Percentiles rank a stretch among this genome's conserved stretches.
Evolutionary conservation across 1,284 basidiomycete genomes (phyloP).

Genomic region (Malassezia cuniculi): DNA sequence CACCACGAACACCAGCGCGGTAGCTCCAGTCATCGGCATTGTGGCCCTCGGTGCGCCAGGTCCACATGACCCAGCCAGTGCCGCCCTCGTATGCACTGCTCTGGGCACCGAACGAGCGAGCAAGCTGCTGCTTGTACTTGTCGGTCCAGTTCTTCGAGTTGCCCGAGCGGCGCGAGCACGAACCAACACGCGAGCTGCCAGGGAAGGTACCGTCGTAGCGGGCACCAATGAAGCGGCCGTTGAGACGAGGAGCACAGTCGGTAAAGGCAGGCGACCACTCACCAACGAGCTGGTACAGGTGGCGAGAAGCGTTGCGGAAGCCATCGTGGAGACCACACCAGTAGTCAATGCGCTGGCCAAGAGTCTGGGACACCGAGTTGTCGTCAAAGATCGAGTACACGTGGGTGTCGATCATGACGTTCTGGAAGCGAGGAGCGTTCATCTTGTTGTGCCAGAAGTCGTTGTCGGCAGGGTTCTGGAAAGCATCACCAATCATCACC

Average conservation of each 20-base stretch:
- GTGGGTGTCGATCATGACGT: slow-evolving; percentile 61
- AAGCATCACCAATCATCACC: slow-evolving; percentile 65
- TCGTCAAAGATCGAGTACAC: slow-evolving; percentile 38
- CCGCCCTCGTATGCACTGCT: slow-evolving; percentile 37
- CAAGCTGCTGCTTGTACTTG: slow-evolving; percentile 68
- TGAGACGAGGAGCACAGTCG: slow-evolving; percentile 72
- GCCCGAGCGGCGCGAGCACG: slow-evolving; percentile 62
- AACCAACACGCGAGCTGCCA: slow-evolving; percentile 51
- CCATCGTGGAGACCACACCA: slow-evolving; percentile 29
- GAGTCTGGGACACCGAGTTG: slow-evolving; percentile 14
- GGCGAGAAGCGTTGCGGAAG: slow-evolving; percentile 20
- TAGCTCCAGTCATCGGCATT: slow-evolving; percentile 42
- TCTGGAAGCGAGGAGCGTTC: slow-evolving; percentile 50
- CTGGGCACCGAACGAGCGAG: slow-evolving; percentile 74
- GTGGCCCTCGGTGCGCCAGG: slow-evolving; percentile 57
- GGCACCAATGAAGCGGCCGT: slow-evolving; percentile 53
- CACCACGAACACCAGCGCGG: slow-evolving; percentile 36
- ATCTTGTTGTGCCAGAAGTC: slow-evolving; percentile 60
- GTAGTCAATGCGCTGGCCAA: slow-evolving; percentile 25
- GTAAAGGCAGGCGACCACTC: slow-evolving; percentile 53
- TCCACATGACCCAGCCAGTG: slow-evolving; percentile 71
- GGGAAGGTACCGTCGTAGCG: slow-evolving; percentile 63
- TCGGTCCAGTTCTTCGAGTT: slow-evolving; percentile 58
- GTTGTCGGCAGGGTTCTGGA: slow-evolving; percentile 55
- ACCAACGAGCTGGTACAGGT: slow-evolving; percentile 36